Evolutionary conservation across 1,284 basidiomycete species (phyloP).

Genomic region (Irpex rosettiformis): DNA sequence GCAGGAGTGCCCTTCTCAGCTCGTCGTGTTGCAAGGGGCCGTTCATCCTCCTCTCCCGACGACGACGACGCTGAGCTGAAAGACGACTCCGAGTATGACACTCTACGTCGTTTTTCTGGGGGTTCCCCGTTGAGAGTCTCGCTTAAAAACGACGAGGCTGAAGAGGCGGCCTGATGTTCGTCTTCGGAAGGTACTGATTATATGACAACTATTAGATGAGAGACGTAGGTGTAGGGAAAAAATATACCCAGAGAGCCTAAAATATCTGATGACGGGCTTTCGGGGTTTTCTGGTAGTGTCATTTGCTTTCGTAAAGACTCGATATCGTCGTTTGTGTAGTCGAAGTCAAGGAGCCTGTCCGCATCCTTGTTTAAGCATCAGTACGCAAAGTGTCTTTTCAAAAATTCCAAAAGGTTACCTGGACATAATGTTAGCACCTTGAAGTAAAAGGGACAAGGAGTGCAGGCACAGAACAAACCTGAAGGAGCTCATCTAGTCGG

Average conservation of each 20-base stretch:
- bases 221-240: background rate
- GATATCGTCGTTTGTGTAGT: conserved; percentile 69
- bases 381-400: background rate
- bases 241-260: conserved; percentile 31
- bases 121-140: conserved; percentile 34
- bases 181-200: conserved; percentile 27
- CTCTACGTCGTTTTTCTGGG: conserved; percentile 30
- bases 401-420: background rate
- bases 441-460: background rate
- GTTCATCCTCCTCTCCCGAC: conserved; percentile 52
- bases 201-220: background rate
- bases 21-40: conserved; percentile 49
- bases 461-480: conserved; percentile 46
- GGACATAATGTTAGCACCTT: background rate
- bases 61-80: conserved; percentile 34
- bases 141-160: conserved; percentile 48
- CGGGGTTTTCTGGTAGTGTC: conserved; percentile 43
- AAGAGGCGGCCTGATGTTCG: conserved; percentile 42
- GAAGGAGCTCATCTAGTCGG: conserved; percentile 80
- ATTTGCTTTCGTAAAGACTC: conserved; percentile 73
- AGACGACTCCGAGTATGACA: conserved; percentile 31
- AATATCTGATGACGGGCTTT: conserved; percentile 33
- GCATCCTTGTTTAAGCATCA: conserved; percentile 53
- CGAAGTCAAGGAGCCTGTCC: conserved; percentile 73
- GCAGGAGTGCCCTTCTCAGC: conserved; percentile 9